These are phyloP conservation scores for Cystobasidium pallidum DNA, from an alignment of 1,284 basidiomycete genomes.

Conservation along the genomic window DNA sequence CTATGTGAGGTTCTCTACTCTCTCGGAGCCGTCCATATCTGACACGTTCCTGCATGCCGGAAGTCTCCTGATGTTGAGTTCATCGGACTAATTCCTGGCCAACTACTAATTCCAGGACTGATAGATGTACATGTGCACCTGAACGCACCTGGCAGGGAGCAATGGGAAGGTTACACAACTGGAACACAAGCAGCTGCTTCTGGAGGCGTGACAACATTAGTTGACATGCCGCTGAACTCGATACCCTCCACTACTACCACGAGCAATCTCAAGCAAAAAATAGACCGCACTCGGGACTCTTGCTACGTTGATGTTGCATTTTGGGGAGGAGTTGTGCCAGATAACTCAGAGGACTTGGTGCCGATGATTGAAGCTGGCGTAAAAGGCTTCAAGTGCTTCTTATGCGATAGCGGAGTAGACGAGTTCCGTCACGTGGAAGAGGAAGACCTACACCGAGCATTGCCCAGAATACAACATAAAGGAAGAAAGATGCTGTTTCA, in stretches of 20 bases:
- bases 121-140: conserved; percentile 58
- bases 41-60: background rate
- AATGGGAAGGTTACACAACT: conserved; percentile 82
- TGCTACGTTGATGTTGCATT: conserved; percentile 86
- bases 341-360: conserved; percentile 72
- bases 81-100: conserved; percentile 53
- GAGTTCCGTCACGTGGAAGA: conserved; percentile 86
- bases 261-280: conserved; percentile 70
- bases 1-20: conserved; percentile 28
- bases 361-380: conserved; percentile 75
- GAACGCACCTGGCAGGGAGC: conserved; percentile 69
- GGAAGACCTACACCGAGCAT: conserved; percentile 69
- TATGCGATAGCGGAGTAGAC: conserved; percentile 90
- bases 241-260: conserved; percentile 90
- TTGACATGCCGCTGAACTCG: conserved; percentile 95
- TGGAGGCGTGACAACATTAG: conserved; percentile 85
- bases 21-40: background rate
- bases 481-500: conserved; percentile 78
- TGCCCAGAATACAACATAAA: conserved; percentile 71
- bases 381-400: conserved; percentile 92
- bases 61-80: conserved; percentile 46
- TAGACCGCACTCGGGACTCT: conserved; percentile 69
- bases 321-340: conserved; percentile 91
- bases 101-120: conserved; percentile 48
- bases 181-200: conserved; percentile 84